Evolutionary conservation across 805 yeast species (phyloP).

Genomic region (Yamadazyma scolyti): DNA sequence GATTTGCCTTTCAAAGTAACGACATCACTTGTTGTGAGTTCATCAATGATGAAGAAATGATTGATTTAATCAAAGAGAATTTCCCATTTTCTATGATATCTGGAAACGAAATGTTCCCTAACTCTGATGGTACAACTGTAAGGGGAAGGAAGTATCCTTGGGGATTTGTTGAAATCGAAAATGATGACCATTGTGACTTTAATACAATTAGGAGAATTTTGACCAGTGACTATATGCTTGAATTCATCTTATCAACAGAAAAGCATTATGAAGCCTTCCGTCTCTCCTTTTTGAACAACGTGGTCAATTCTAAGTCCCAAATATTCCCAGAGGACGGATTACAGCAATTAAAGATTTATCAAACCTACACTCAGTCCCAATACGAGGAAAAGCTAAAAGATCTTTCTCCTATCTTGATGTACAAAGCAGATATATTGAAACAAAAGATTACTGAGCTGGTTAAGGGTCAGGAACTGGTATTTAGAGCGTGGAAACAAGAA

Average conservation of each 20-base stretch:
- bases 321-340: slow-evolving; percentile 16
- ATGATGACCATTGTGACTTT: slow-evolving; percentile 76
- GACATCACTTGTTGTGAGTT: slow-evolving; percentile 30
- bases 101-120: slow-evolving; percentile 42
- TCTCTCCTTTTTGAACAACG: slow-evolving; percentile 1
- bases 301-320: too few relatives aligned
- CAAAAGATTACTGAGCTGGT: slow-evolving; percentile 36
- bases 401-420: slow-evolving; percentile 42
- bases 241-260: slow-evolving; percentile 73
- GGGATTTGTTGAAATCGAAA: slow-evolving; percentile 84
- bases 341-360: slow-evolving; percentile 36
- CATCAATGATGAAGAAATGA: slow-evolving; percentile 26
- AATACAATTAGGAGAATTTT: slow-evolving; percentile 57
- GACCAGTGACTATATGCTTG: slow-evolving; percentile 70
- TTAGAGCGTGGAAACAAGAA: slow-evolving; percentile 59
- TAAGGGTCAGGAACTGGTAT: slow-evolving; percentile 47
- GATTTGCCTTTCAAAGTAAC: slow-evolving; percentile 17
- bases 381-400: neutral
- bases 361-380: slow-evolving; percentile 23
- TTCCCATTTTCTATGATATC: slow-evolving; percentile 76
- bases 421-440: slow-evolving; percentile 41
- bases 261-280: slow-evolving; percentile 65
- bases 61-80: slow-evolving; percentile 28
- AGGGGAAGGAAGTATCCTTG: slow-evolving; percentile 78
- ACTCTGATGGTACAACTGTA: slow-evolving; percentile 39